Evolutionary conservation across 2,329 filamentous ascomycete genomes (phyloP).

Genomic region (Colletotrichum eleusines): DNA sequence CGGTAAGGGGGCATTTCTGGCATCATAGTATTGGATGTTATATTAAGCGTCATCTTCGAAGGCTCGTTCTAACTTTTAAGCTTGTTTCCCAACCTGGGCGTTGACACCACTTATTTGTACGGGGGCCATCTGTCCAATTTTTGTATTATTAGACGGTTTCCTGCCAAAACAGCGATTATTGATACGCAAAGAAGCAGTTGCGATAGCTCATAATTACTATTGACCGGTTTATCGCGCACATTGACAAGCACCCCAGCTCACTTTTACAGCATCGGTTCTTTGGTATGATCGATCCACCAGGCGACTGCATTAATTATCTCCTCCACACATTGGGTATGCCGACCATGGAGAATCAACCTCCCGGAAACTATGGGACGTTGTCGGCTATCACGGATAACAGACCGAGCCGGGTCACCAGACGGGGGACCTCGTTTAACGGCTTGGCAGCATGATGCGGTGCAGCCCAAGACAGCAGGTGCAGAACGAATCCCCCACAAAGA

Average conservation of each 20-base stretch:
- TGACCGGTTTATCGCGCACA: background rate
- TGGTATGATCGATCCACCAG: background rate
- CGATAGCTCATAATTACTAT: background rate
- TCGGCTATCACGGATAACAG: too few relatives aligned
- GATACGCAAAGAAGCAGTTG: background rate
- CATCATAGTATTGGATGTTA: background rate
- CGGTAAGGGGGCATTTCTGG: too few relatives aligned
- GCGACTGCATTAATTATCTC: background rate
- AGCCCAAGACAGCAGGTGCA: slow-evolving; percentile 18
- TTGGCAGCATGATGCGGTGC: background rate
- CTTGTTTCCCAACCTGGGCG: background rate
- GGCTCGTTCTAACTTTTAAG: background rate
- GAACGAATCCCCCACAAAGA: background rate
- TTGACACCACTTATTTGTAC: background rate
- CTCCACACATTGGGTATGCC: background rate
- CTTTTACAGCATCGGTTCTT: background rate
- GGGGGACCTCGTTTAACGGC: slow-evolving; percentile 6
- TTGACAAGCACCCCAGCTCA: background rate
- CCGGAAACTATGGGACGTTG: background rate
- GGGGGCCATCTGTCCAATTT: background rate
- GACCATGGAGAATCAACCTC: background rate
- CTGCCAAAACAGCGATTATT: background rate
- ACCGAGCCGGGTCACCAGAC: background rate
- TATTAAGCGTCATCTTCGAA: background rate
- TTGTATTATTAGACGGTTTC: too few relatives aligned